A percentile compares a stretch with the other conserved stretches of the same genome.
Conservation (phyloP, 306 rosid species). For the Cucurbita argyrosperma region DNA sequence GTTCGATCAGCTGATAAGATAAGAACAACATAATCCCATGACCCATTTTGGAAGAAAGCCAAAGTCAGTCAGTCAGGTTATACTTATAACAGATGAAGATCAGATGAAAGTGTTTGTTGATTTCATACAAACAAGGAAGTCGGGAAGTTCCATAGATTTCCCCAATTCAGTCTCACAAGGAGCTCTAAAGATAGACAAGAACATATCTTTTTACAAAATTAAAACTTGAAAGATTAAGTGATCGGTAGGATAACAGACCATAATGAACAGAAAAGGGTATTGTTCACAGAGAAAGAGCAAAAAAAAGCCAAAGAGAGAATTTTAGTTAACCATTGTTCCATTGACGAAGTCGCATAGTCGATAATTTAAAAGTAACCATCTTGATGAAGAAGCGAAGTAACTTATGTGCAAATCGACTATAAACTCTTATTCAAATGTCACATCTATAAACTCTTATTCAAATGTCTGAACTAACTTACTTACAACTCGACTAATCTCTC, state of each 20-base stretch:
- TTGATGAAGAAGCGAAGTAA: not conserved
- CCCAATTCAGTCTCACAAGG: not conserved
- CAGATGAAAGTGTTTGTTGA: not conserved
- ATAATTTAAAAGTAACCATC: not conserved
- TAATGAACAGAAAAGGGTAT: not conserved
- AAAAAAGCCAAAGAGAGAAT: not conserved
- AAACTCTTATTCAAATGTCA: too few relatives aligned
- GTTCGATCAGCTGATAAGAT: constrained; percentile 44
- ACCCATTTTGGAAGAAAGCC: not conserved
- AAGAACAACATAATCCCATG: not conserved
- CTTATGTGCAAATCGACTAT: too few relatives aligned
- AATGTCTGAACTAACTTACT: too few relatives aligned
- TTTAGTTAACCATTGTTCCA: not conserved
- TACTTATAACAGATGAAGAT: not conserved
- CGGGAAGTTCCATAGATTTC: not conserved
- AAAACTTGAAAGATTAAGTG: not conserved
- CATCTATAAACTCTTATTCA: too few relatives aligned
- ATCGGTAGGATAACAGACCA: not conserved
- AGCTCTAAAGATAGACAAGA: not conserved
- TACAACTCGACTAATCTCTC: too few relatives aligned
- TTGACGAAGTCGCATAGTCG: too few relatives aligned
- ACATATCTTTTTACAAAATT: not conserved
- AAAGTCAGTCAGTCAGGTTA: not conserved
- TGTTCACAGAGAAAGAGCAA: not conserved
- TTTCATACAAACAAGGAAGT: not conserved